phyloP scores from a whole-genome alignment of 192 early-diverging fungal genomes.

The Haplosporangium gracile region DNA sequence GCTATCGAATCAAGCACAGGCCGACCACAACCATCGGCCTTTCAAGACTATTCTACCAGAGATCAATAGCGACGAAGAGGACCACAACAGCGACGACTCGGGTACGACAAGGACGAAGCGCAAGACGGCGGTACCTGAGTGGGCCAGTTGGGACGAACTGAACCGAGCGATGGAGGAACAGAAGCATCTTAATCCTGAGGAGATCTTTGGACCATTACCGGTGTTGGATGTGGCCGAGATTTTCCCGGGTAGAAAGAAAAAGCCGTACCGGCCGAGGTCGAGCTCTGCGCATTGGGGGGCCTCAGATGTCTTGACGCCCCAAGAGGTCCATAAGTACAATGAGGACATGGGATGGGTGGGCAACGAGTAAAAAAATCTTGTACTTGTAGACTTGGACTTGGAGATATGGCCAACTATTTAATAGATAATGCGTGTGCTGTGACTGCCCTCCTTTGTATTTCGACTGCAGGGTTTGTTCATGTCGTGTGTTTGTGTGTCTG shows the following conservation, averaged over 20 bases:
- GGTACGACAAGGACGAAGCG: neutral
- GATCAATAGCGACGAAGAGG: slow-evolving; percentile 27
- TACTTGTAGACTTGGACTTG: too few species aligned
- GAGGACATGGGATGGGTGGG: slow-evolving; percentile 43
- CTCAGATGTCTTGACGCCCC: slow-evolving; percentile 28
- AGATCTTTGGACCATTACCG: slow-evolving; percentile 42
- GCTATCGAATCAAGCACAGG: slow-evolving; percentile 2
- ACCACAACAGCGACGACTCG: neutral
- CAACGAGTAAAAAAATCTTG: slow-evolving; percentile 9
- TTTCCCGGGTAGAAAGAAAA: slow-evolving; percentile 13
- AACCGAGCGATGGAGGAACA: slow-evolving; percentile 23
- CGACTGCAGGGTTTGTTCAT: too few species aligned
- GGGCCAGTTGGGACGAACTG: slow-evolving; percentile 37
- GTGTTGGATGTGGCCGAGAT: slow-evolving; percentile 36
- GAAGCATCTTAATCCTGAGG: slow-evolving; percentile 30
- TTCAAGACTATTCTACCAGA: slow-evolving; percentile 32
- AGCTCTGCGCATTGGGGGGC: slow-evolving; percentile 47
- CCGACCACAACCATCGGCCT: neutral
- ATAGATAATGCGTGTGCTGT: too few species aligned
- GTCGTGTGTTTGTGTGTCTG: too few species aligned
- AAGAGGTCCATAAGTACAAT: slow-evolving; percentile 41
- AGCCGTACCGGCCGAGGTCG: slow-evolving; percentile 3
- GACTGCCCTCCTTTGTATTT: too few species aligned
- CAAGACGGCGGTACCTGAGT: slow-evolving; percentile 11
- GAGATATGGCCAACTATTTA: too few species aligned